phyloP scores from a whole-genome alignment of 2,329 filamentous ascomycete genomes.

The Botrytis porri region DNA sequence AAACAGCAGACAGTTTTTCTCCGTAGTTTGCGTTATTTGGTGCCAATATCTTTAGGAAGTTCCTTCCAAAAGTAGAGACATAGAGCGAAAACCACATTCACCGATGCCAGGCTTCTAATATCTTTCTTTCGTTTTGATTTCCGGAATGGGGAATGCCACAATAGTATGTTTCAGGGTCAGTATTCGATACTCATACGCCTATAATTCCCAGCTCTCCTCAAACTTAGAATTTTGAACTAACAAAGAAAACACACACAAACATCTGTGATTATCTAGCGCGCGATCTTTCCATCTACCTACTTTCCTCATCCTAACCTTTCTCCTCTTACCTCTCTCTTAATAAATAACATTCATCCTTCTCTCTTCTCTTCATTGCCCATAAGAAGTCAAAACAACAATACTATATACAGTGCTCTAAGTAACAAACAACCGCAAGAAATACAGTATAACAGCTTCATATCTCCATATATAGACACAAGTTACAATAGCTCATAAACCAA shows the following conservation, averaged over 20 bases:
- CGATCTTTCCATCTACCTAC: neutral
- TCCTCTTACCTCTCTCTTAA: neutral
- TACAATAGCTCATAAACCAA: neutral
- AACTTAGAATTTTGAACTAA: neutral
- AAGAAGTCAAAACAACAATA: neutral
- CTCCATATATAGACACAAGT: neutral
- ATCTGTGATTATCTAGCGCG: neutral
- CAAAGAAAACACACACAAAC: neutral
- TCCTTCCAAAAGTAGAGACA: neutral
- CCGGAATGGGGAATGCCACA: neutral
- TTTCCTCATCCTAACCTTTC: neutral
- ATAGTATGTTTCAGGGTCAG: neutral
- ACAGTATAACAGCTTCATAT: neutral
- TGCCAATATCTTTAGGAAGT: neutral
- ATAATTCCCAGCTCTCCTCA: neutral
- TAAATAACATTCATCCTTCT: neutral
- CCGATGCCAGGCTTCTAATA: neutral
- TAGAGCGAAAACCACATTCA: neutral
- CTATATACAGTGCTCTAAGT: accelerated
- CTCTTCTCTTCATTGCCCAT: neutral
- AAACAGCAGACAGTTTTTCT: neutral
- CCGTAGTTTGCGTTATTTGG: neutral
- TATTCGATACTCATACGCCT: neutral
- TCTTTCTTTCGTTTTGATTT: neutral
- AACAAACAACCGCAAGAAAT: neutral